phyloP scores from a whole-genome alignment of 2,329 filamentous ascomycete genomes.

The Hypoxylon sp. region DNA sequence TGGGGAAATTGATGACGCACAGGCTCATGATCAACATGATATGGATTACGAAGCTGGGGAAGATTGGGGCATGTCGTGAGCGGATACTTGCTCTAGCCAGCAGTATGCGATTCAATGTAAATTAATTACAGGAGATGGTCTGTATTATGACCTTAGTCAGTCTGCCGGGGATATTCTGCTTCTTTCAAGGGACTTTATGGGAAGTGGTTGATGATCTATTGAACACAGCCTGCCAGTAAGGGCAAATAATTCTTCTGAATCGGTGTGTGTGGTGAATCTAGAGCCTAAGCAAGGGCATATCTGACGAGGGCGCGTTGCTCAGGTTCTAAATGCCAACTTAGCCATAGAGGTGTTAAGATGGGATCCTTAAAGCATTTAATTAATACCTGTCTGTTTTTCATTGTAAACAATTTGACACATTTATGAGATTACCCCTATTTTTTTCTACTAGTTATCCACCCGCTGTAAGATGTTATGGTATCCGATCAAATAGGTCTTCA shows the following conservation, averaged over 20 bases:
- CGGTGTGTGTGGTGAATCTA: background rate
- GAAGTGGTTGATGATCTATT: background rate
- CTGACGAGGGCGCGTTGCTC: background rate
- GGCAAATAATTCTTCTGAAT: background rate
- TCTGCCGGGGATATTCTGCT: constrained; percentile 5
- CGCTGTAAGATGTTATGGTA: background rate
- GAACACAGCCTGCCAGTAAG: background rate
- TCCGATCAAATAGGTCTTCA: background rate
- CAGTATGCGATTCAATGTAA: background rate
- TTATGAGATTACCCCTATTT: background rate
- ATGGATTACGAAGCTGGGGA: constrained; percentile 56
- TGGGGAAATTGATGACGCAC: constrained; percentile 47
- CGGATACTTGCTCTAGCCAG: constrained; percentile 3
- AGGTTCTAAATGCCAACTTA: background rate
- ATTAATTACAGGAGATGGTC: constrained; percentile 1
- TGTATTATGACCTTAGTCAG: background rate
- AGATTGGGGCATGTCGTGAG: constrained; percentile 49
- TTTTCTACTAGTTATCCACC: background rate
- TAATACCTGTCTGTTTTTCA: background rate
- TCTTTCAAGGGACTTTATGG: background rate
- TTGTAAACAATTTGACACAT: background rate
- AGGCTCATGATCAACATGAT: constrained; percentile 50
- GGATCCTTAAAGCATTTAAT: background rate
- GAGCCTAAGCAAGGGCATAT: background rate
- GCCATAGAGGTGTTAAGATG: background rate